Percentiles rank a stretch among this genome's conserved stretches.
phyloP scores from a whole-genome alignment of 257 asterid genomes.

The Galeopsis tetrahit region DNA sequence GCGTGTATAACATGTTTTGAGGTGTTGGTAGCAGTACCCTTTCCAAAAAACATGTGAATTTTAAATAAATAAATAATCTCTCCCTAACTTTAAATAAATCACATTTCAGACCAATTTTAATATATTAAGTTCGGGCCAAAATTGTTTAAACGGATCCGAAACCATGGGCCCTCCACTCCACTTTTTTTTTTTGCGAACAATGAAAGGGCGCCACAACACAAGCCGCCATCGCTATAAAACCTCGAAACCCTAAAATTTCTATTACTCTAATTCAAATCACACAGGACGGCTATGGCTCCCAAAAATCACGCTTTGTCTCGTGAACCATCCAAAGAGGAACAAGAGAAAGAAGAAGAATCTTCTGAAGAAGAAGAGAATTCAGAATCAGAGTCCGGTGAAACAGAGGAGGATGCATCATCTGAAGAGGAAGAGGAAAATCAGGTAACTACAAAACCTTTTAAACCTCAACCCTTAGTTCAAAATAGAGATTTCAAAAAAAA shows the following conservation, averaged over 20 bases:
- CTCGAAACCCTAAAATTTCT: conserved; percentile 8
- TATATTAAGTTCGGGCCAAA: too few relatives aligned
- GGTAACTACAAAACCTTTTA: background rate
- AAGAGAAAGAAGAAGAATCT: conserved; percentile 23
- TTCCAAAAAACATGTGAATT: too few relatives aligned
- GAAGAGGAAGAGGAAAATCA: conserved; percentile 29
- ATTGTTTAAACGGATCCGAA: too few relatives aligned
- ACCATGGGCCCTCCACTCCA: too few relatives aligned
- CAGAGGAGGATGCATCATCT: conserved; percentile 16
- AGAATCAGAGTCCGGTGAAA: conserved; percentile 4
- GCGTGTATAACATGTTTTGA: too few relatives aligned
- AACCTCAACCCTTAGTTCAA: conserved; percentile 18
- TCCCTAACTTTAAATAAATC: too few relatives aligned
- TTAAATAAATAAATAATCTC: too few relatives aligned
- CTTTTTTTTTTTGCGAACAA: too few relatives aligned
- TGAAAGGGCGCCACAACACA: background rate
- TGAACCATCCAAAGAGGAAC: conserved; percentile 31
- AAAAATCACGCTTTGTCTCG: conserved; percentile 10
- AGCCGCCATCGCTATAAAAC: background rate
- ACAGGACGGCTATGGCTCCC: conserved; percentile 35
- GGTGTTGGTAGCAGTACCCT: too few relatives aligned
- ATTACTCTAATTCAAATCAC: background rate
- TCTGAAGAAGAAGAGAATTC: conserved; percentile 4
- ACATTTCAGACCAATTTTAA: too few relatives aligned
- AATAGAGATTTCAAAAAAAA: too few relatives aligned